Conservation (phyloP, 495 filamentous ascomycete genomes). For the Xylaria intraflava region DNA sequence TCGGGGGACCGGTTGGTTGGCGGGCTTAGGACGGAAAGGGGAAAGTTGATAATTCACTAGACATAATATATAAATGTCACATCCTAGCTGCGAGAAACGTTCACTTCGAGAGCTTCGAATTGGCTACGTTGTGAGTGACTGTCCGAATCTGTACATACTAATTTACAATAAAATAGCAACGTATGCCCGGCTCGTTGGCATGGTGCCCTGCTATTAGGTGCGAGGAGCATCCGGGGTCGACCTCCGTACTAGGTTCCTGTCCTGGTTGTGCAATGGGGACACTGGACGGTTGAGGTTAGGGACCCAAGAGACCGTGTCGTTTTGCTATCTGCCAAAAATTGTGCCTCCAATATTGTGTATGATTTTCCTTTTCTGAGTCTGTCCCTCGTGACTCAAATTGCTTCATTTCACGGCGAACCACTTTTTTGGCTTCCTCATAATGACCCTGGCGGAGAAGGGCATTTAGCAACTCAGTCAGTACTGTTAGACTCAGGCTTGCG, state of each 20-base stretch:
- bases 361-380: constrained; percentile 16
- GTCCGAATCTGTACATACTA: constrained; percentile 6
- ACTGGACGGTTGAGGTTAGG: neutral
- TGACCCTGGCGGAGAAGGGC: constrained; percentile 41
- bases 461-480: constrained; percentile 40
- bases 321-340: constrained; percentile 38
- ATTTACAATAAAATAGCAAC: constrained; percentile 4
- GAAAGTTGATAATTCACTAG: neutral
- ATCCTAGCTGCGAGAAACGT: neutral
- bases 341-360: constrained; percentile 31
- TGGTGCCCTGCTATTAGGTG: neutral
- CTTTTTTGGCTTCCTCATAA: constrained; percentile 21
- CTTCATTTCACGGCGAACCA: constrained; percentile 34
- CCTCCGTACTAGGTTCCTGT: neutral
- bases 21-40: neutral
- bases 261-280: neutral
- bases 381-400: constrained; percentile 19
- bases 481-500: constrained; percentile 33
- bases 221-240: neutral
- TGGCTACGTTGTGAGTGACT: neutral
- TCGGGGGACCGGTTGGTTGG: neutral
- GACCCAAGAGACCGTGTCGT: constrained; percentile 26
- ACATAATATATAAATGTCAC: neutral
- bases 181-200: neutral
- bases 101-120: neutral